Evolutionary conservation across 208 protist species (phyloP), one percentile per base, ranked within the genome.

Genomic region (Leptomonas pyrrhocoris): DNA sequence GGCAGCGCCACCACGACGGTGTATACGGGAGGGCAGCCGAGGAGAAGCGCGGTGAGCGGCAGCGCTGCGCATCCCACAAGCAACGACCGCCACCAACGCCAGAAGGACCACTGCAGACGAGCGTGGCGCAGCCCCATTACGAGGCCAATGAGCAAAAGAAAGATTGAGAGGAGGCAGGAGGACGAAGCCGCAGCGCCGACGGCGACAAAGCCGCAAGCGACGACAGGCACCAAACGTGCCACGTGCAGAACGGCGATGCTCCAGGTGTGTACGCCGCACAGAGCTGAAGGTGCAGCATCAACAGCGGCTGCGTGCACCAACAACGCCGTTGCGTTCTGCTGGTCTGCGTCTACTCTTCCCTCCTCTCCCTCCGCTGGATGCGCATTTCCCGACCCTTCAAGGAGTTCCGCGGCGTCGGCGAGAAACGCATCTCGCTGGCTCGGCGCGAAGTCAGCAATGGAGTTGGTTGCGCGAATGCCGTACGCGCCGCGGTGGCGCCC

Each of bases 41-140:
- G 46, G 1, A 70, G 31, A 18, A 83, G 45, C 23, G 68, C 66
- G 6, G 61, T 11, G 1, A 83, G 43, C 8, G 74, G 74, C 19
- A 75, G 30, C 11, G 45, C 58, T 1, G 63, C 48, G 49, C 67
- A 79, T 15, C 57, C 13, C 15, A 28, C 23, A 0, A 67, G 23
- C 28, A 73, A 21, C 34, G 56, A 25, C 6, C 68, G 28, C 78
- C 78, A 83, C 71, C 72, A 69, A 21, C 40, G 43, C 49, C 57
- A 76, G 46, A 74, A 80, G 31, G 21, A 58, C 61, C 68, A 69
- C 40, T 80, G 74, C 60, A 74, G 28, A 6, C 21, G 48, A 0
- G 38, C 28, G 36, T 73, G 67, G 16, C 42, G 34, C 38, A 64
- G 42, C 38, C 53, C 67, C 46, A 71, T 31, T 27, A 60, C 9